Evolutionary conservation across 306 rosid genomes (phyloP), one percentile per base, ranked within the genome.

Genomic region (Psophocarpus tetragonolobus): DNA sequence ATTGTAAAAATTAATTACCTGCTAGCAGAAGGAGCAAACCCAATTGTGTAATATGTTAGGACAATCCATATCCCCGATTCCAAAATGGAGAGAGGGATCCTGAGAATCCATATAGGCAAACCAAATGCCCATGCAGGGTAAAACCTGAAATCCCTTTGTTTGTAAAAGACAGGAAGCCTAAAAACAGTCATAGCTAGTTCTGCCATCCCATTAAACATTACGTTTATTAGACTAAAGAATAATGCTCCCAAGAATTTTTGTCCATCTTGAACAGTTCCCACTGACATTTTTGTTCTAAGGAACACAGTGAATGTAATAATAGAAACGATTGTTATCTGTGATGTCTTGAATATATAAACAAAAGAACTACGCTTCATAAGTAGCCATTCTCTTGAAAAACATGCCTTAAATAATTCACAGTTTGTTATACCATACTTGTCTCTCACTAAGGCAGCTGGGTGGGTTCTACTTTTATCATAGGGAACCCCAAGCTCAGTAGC

Each of bases 51-150:
- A 60, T 90, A 90, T 23, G 93, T 90, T 13, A 92, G 82, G 67
- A 81, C n/a, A 69, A 84, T 53, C 97, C 96, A 92, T 50, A 92
- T 85, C 24, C 53, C 82, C 2, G 96, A 87, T 76, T 92, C 97
- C 74, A 84, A 0, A 18, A 89, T 12, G 4, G 96, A 92, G 1
- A 90, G 23, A 2, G 97, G 97, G 54, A 92, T 89, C 70, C 91
- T 89, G 4, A 88, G 88, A 68, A 90, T 36, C 92, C 90, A 92
- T 32, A 92, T 89, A 4, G 93, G 97, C 18, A 92, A 69, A 11
- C 69, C 88, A 57, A 88, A 90, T 5, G 97, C 90, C 97, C 97
- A 92, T 6, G 91, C 91, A 33, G 93, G 96, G 61, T 26, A 92
- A 74, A 92, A 92, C 83, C 80, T 76, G 81, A 83, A 86, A 80